Evolutionary conservation across 2,329 filamentous ascomycete genomes (phyloP).

Genomic region (Aaosphaeria arxii): DNA sequence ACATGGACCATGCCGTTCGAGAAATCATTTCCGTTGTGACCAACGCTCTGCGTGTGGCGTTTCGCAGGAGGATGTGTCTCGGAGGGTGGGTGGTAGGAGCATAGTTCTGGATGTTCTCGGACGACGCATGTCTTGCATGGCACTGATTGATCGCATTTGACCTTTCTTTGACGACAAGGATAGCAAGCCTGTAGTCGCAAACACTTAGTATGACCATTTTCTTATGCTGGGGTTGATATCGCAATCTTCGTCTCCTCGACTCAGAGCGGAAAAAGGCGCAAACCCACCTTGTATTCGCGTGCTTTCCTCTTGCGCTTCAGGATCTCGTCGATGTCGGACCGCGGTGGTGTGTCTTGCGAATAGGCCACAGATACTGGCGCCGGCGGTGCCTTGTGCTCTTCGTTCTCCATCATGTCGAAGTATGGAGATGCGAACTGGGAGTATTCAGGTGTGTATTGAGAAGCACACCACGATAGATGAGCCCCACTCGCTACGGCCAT

Average conservation of each 20-base stretch:
- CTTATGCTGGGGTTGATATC: too few species aligned
- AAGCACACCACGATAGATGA: conserved; percentile 2
- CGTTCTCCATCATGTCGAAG: conserved; percentile 19
- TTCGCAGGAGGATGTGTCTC: conserved; percentile 40
- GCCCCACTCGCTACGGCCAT: conserved; percentile 2
- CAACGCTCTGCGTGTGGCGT: conserved; percentile 27
- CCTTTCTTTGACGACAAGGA: conserved; percentile 47
- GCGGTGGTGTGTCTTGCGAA: conserved; percentile 35
- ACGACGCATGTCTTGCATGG: conserved; percentile 52
- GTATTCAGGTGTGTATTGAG: conserved; percentile 5
- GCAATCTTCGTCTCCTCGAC: too few species aligned
- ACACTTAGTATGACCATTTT: too few species aligned
- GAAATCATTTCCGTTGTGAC: conserved; percentile 35
- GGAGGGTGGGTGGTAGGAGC: conserved; percentile 41
- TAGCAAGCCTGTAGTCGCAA: conserved; percentile 41
- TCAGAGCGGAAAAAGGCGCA: not conserved
- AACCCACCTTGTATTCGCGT: conserved; percentile 47
- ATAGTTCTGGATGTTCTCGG: conserved; percentile 50
- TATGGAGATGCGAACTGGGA: not conserved
- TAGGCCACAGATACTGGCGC: conserved; percentile 19
- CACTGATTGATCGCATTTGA: conserved; percentile 47
- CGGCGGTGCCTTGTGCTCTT: conserved; percentile 23
- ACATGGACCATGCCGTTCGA: conserved; percentile 38
- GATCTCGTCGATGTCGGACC: conserved; percentile 49
- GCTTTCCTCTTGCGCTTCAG: conserved; percentile 50